A percentile compares a stretch with the other conserved stretches of the same genome.
Conservation (phyloP, 495 filamentous ascomycete species). For the Lophiostoma macrostomum region DNA sequence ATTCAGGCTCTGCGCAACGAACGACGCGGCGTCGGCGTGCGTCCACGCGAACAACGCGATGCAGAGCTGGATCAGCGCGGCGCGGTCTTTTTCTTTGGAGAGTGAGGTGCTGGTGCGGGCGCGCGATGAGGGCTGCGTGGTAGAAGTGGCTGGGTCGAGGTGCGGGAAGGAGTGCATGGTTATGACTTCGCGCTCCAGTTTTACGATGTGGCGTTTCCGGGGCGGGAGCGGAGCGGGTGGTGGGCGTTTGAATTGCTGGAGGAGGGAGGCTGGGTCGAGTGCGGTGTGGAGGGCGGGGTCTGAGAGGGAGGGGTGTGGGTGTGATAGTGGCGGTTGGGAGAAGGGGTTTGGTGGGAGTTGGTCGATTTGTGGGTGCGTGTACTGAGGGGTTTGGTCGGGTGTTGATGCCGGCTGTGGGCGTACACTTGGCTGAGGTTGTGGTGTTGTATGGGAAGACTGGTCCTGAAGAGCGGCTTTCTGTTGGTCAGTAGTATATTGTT, state of each 20-base stretch:
- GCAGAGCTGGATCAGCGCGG: conserved; percentile 23
- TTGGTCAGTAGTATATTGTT: conserved; percentile 32
- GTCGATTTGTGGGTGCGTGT: not conserved
- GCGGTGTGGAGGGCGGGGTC: conserved; percentile 15
- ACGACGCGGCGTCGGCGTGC: conserved; percentile 25
- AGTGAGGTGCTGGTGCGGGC: conserved; percentile 25
- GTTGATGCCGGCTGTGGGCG: not conserved
- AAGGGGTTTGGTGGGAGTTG: not conserved
- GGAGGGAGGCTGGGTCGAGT: conserved; percentile 13
- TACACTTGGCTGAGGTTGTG: not conserved
- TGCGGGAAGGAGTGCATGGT: conserved; percentile 27
- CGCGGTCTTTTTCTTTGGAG: conserved; percentile 18
- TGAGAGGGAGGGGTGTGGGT: conserved; percentile 7
- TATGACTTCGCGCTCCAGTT: conserved; percentile 37
- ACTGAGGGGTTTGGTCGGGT: not conserved
- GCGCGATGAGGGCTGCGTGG: not conserved
- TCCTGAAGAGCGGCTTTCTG: conserved; percentile 9
- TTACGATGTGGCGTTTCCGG: conserved; percentile 21
- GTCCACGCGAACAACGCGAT: conserved; percentile 31
- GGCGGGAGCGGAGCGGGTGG: conserved; percentile 18
- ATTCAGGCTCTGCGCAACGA: conserved; percentile 26
- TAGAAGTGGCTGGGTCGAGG: conserved; percentile 13
- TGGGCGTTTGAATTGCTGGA: conserved; percentile 11
- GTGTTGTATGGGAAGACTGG: conserved; percentile 1
- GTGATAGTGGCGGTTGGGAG: conserved; percentile 12